Evolutionary conservation across 805 yeast species (phyloP), one percentile per base, ranked within the genome.

Genomic region (Candida taoyuanica): DNA sequence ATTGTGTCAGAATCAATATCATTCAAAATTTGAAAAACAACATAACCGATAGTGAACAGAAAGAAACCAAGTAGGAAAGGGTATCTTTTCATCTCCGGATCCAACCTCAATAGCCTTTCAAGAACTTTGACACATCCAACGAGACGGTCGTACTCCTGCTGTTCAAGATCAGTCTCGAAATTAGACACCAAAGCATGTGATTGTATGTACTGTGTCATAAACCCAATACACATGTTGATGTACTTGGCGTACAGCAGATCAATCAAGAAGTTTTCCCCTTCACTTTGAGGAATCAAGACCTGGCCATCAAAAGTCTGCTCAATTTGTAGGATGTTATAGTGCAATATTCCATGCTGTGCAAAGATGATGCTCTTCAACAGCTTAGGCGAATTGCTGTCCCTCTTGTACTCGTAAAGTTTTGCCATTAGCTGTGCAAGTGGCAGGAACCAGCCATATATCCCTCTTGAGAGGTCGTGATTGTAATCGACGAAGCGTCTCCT

Each of bases 361-460:
- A 38, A 37, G 14, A 37, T 32, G 24, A 31, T 31, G 4, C 15
- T 31, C 14, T 25, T 31, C 13, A 40, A 17, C 2, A 19, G 31
- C 19, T 18, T 18, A 17, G 29, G n/a, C 25, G 33, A 3, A 15
- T 30, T 34, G 27, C 31, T 20, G 27, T 46, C 39, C 13, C 42
- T 35, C 34, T 45, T 50, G 33, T 42, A 46, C 33, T 47, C 39
- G 15, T 45, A 52, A 9, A 60, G 46, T 18, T 52, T 52, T 0
- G 68, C 68, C 29, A 64, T 49, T 6, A 66, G 34, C 21, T 56
- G 51, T 44, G 59, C 53, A 13, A 59, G 34, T 3, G 70, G 68
- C 15, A 66, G 39, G 36, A 62, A 55, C 56, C 63, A 66, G 0
- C 70, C 71, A 52, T 57, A 65, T 3, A 64, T 46, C 3, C 68